Conservation (phyloP, 2,329 filamentous ascomycete genomes). For the Hypoxylon sp. region DNA sequence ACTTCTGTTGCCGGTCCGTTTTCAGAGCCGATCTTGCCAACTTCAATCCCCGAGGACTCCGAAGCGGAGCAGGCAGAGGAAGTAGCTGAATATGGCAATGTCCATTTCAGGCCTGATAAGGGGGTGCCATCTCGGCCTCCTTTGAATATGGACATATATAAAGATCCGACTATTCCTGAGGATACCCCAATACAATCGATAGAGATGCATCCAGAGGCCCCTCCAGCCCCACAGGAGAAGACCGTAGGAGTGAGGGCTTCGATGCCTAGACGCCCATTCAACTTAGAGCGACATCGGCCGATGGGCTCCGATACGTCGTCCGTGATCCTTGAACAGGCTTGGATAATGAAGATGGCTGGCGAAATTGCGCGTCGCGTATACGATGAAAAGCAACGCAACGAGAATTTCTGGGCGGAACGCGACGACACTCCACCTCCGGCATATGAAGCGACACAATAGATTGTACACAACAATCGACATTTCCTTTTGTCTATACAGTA, state of each 20-base stretch:
- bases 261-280: slow-evolving; percentile 54
- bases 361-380: slow-evolving; percentile 91
- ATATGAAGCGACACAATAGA: slow-evolving; percentile 68
- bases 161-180: slow-evolving; percentile 47
- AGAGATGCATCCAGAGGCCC: slow-evolving; percentile 31
- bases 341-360: slow-evolving; percentile 93
- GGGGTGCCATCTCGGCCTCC: slow-evolving; percentile 53
- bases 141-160: slow-evolving; percentile 56
- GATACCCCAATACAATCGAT: slow-evolving; percentile 35
- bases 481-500: slow-evolving; percentile 40
- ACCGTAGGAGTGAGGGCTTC: slow-evolving; percentile 40
- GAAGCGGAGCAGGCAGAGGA: slow-evolving; percentile 61
- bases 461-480: slow-evolving; percentile 30
- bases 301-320: slow-evolving; percentile 66
- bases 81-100: slow-evolving; percentile 56
- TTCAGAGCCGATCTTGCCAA: slow-evolving; percentile 72
- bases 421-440: slow-evolving; percentile 74
- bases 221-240: slow-evolving; percentile 49
- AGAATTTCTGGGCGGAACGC: slow-evolving; percentile 67
- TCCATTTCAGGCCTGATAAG: slow-evolving; percentile 60
- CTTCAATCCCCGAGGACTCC: slow-evolving; percentile 72
- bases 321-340: slow-evolving; percentile 82
- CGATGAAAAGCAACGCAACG: slow-evolving; percentile 80
- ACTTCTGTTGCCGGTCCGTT: slow-evolving; percentile 71
- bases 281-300: slow-evolving; percentile 54